These are phyloP conservation scores for Amaranthus cruentus DNA, from an alignment of 148 eudicot genomes.

Conservation along the genomic window DNA sequence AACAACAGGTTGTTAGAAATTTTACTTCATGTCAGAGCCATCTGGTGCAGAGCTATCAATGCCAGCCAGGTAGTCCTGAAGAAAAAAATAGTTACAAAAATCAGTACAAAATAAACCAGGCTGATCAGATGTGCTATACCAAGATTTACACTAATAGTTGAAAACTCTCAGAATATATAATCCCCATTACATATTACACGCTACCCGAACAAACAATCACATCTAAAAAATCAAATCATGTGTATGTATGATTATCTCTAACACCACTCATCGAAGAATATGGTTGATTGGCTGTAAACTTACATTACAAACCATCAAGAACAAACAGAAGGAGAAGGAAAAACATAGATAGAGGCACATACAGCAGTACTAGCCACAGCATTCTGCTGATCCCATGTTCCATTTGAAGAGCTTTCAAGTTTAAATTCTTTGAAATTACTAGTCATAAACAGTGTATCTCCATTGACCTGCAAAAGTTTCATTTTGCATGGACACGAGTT, in stretches of 20 bases:
- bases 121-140: not conserved
- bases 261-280: not conserved
- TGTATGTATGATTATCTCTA: not conserved
- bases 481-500: not conserved
- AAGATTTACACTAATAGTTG: too few relatives aligned
- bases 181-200: not conserved
- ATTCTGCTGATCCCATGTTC: conserved; percentile 69
- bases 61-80: conserved; percentile 74
- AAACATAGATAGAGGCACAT: conserved; percentile 26
- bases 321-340: not conserved
- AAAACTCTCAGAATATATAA: not conserved
- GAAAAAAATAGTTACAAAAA: conserved; percentile 1
- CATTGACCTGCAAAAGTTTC: conserved; percentile 67
- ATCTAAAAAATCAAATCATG: not conserved
- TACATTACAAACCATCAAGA: not conserved
- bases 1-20: conserved; percentile 5
- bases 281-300: not conserved
- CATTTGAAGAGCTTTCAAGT: conserved; percentile 46
- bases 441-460: conserved; percentile 70
- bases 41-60: conserved; percentile 43
- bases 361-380: conserved; percentile 76
- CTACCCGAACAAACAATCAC: not conserved
- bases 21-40: conserved; percentile 64
- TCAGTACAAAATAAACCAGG: not conserved
- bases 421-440: conserved; percentile 73